Percentiles rank a stretch among this genome's conserved stretches.
Evolutionary conservation across 2,329 filamentous ascomycete species (phyloP).

Genomic region (Xylaria sp.): DNA sequence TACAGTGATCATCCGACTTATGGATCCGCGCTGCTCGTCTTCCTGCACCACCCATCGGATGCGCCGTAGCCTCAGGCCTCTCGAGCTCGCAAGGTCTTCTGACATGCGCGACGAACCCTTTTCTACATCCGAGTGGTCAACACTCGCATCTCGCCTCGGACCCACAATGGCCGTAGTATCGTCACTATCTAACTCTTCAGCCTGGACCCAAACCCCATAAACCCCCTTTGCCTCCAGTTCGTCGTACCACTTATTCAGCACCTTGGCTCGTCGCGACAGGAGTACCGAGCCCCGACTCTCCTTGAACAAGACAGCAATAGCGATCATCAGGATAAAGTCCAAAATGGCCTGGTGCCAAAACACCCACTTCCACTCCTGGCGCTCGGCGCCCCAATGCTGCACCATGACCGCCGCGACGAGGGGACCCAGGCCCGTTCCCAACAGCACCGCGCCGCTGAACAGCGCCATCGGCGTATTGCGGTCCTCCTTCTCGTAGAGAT

Average conservation of each 20-base stretch:
- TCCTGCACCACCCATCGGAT: slow-evolving; percentile 80
- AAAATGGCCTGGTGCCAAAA: slow-evolving; percentile 84
- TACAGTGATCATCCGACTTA: slow-evolving; percentile 70
- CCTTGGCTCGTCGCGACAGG: slow-evolving; percentile 72
- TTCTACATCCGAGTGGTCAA: slow-evolving; percentile 10
- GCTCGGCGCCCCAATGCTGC: slow-evolving; percentile 51
- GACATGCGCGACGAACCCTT: slow-evolving; percentile 8
- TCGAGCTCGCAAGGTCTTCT: not conserved
- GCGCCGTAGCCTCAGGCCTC: slow-evolving; percentile 45
- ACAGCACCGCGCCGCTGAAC: slow-evolving; percentile 77
- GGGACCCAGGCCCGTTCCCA: slow-evolving; percentile 80
- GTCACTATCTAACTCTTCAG: slow-evolving; percentile 11
- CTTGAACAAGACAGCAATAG: slow-evolving; percentile 71
- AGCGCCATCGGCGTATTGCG: slow-evolving; percentile 89
- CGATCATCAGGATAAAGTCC: slow-evolving; percentile 62
- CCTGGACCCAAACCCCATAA: slow-evolving; percentile 49
- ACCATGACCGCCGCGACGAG: slow-evolving; percentile 72
- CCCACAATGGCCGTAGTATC: slow-evolving; percentile 4
- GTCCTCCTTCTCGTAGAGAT: slow-evolving; percentile 77
- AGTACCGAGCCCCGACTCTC: slow-evolving; percentile 84
- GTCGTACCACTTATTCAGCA: slow-evolving; percentile 79
- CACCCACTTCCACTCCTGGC: slow-evolving; percentile 74
- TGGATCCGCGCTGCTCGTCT: slow-evolving; percentile 73
- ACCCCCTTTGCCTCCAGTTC: slow-evolving; percentile 66
- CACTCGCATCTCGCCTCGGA: not conserved